phyloP scores from a whole-genome alignment of 345 rosid species.

The Moringa oleifera region DNA sequence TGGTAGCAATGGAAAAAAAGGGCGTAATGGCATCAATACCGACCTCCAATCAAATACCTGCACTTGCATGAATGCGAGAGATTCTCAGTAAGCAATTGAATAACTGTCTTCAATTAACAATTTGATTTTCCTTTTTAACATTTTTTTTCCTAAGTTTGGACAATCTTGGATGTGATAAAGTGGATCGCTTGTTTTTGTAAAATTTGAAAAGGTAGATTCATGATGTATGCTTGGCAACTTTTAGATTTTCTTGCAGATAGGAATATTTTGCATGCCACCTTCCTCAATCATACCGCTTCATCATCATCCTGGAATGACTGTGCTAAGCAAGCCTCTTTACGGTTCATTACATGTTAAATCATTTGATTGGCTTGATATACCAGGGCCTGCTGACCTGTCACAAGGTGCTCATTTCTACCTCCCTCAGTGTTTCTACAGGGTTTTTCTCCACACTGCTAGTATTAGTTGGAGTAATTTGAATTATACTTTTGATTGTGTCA shows the following conservation, averaged over 20 bases:
- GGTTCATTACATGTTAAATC: conserved; percentile 60
- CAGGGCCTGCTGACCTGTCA: conserved; percentile 35
- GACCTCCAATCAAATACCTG: conserved; percentile 70
- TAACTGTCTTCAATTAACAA: too few species aligned
- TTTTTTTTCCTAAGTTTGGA: too few species aligned
- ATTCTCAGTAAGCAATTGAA: conserved; percentile 63
- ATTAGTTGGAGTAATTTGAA: too few species aligned
- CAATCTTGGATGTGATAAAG: too few species aligned
- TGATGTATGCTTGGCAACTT: too few species aligned
- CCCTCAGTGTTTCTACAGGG: too few species aligned
- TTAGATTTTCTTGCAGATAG: conserved; percentile 39
- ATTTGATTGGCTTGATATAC: conserved; percentile 61
- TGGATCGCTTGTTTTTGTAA: too few species aligned
- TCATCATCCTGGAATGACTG: conserved; percentile 76
- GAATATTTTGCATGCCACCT: conserved; percentile 74
- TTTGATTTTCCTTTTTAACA: too few species aligned
- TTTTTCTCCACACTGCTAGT: too few species aligned
- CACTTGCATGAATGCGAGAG: conserved; percentile 88
- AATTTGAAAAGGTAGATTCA: too few species aligned
- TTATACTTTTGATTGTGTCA: too few species aligned
- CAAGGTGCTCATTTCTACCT: conserved; percentile 40
- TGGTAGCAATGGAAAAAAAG: conserved; percentile 50
- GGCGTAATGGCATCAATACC: conserved; percentile 56
- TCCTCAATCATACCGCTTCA: conserved; percentile 69
- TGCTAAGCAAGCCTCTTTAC: conserved; percentile 64